phyloP scores from a whole-genome alignment of 1,139 yeast genomes.

The Hyphopichia fennica region DNA sequence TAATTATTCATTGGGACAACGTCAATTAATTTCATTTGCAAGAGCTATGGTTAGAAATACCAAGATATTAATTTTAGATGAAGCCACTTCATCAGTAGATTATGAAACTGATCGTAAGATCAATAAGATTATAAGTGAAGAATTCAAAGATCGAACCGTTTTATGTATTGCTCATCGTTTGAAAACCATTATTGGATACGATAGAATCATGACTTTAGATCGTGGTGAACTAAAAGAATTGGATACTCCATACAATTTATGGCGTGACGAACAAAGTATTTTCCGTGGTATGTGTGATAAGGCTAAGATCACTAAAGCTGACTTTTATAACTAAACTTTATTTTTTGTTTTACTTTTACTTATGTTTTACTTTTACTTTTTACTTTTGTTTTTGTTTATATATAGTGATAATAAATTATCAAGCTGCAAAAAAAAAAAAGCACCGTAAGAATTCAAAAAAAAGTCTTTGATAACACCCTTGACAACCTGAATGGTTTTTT shows the following conservation, averaged over 20 bases:
- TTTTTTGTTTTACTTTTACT: no score
- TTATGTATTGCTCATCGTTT: slow-evolving; percentile 44
- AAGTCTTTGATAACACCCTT: no score
- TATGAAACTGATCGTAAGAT: slow-evolving; percentile 56
- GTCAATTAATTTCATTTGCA: slow-evolving; percentile 54
- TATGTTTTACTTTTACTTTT: no score
- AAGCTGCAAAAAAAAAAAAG: no score
- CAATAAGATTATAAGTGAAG: slow-evolving; percentile 36
- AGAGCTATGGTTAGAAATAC: slow-evolving; percentile 52
- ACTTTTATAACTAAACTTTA: no score
- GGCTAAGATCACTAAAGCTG: not conserved
- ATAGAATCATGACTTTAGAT: slow-evolving; percentile 37
- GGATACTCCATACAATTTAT: slow-evolving; percentile 26
- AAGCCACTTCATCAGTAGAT: slow-evolving; percentile 59
- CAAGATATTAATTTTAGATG: slow-evolving; percentile 52
- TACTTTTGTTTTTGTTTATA: no score
- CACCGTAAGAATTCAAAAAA: no score
- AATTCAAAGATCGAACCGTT: slow-evolving; percentile 37
- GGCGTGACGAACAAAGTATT: slow-evolving; percentile 24
- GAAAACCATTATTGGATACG: slow-evolving; percentile 39
- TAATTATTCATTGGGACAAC: slow-evolving; percentile 55
- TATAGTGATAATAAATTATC: no score
- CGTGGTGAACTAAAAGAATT: slow-evolving; percentile 24
- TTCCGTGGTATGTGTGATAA: slow-evolving; percentile 38
- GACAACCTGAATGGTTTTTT: no score